These are phyloP conservation scores for Betula pendula DNA, from an alignment of 306 rosid genomes.

Conservation along the genomic window DNA sequence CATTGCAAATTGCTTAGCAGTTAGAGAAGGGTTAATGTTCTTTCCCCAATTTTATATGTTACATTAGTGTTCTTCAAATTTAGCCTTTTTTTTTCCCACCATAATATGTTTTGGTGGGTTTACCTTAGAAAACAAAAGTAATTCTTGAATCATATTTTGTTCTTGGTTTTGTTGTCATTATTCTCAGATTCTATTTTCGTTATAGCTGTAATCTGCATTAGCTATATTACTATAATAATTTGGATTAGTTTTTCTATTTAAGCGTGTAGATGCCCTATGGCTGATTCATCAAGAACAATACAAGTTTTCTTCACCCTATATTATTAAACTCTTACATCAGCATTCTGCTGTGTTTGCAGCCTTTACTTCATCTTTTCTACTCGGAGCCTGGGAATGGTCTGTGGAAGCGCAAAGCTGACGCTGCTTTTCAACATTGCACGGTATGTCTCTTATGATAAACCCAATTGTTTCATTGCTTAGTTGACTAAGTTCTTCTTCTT, in stretches of 20 bases:
- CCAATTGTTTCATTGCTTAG: conserved; percentile 11
- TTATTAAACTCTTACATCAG: background rate
- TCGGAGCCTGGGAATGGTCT: conserved; percentile 81
- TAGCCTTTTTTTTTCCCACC: conserved; percentile 6
- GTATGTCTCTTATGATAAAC: conserved; percentile 41
- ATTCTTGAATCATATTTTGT: too few species aligned
- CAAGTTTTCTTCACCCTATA: too few species aligned
- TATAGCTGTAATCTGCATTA: too few species aligned
- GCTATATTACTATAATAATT: too few species aligned
- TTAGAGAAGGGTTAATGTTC: too few species aligned
- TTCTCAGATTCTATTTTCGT: too few species aligned
- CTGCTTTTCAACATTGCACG: conserved; percentile 69
- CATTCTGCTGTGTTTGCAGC: conserved; percentile 54
- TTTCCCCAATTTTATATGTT: background rate
- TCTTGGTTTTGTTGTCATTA: too few species aligned
- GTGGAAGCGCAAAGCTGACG: conserved; percentile 96
- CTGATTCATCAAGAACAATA: too few species aligned
- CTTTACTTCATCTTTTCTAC: conserved; percentile 72
- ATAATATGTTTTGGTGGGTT: conserved; percentile 18
- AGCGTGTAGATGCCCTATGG: too few species aligned
- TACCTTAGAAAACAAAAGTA: too few species aligned
- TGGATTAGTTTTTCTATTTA: too few species aligned
- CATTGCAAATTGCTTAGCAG: too few species aligned
- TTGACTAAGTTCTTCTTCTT: background rate
- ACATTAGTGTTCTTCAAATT: conserved; percentile 4